These are phyloP conservation scores for Nidularia pulvinata DNA, from an alignment of 768 basidiomycete species.

Conservation along the genomic window DNA sequence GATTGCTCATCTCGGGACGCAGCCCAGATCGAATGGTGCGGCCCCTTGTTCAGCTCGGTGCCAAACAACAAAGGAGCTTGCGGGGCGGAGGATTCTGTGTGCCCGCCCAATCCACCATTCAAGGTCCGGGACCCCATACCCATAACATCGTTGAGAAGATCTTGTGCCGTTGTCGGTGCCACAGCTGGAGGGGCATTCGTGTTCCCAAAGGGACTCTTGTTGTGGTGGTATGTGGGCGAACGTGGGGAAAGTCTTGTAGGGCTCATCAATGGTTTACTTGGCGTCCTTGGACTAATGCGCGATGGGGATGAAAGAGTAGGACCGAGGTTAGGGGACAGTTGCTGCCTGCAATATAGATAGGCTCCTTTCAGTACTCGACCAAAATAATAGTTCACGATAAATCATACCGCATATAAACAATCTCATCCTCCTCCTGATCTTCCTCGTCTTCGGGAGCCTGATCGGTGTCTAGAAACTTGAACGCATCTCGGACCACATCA, in stretches of 20 bases:
- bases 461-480: slow-evolving; percentile 39
- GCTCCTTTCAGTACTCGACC: no score
- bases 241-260: slow-evolving; percentile 23
- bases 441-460: slow-evolving; percentile 27
- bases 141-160: slow-evolving; percentile 61
- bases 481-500: slow-evolving; percentile 75
- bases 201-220: slow-evolving; percentile 12
- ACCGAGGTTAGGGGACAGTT: not conserved
- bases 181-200: slow-evolving; percentile 14
- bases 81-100: slow-evolving; percentile 26
- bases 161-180: slow-evolving; percentile 59
- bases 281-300: slow-evolving; percentile 29
- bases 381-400: not conserved
- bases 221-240: slow-evolving; percentile 26
- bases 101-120: slow-evolving; percentile 9
- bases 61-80: slow-evolving; percentile 53
- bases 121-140: slow-evolving; percentile 21
- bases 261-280: slow-evolving; percentile 26
- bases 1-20: slow-evolving; percentile 50
- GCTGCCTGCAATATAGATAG: not conserved
- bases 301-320: slow-evolving; percentile 29
- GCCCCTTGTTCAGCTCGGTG: slow-evolving; percentile 40
- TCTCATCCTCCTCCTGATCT: slow-evolving; percentile 65
- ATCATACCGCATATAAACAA: slow-evolving; percentile 70
- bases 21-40: slow-evolving; percentile 67